Base-by-base conservation (phyloP, 2,329 filamentous ascomycete species). In the Cordyceps cateniannulata region DNA sequence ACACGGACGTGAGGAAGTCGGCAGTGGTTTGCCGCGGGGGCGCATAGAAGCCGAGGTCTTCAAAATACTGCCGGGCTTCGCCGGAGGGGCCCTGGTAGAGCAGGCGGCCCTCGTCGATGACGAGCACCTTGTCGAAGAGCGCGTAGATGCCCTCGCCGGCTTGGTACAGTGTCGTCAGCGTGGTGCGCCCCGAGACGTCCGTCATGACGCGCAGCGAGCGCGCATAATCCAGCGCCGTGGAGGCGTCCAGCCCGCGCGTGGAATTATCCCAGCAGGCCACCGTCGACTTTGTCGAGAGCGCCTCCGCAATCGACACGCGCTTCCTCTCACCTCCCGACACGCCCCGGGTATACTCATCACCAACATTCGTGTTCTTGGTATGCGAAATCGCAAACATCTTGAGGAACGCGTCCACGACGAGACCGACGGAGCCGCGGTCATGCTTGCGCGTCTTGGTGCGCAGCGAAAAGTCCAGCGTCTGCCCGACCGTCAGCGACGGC, bases 181-280 rank as follows among this genome's bases (percentile, higher is more conserved):
- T 78, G 2, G 77, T 77, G 8, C 86, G 82, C 65, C 90, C 85
- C 68, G 82, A 86, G 63, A 92, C 83, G 63, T 92, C 87, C 3
- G 90, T 93, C 84, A 92, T 89, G 62, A 87, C 81, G 16, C 86
- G 81, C 2, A 89, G 76, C 1, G 84, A 86, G 61, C 86, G 87
- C 10, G 86, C 88, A 66, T 90, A 93, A 68, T 93, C 89, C 5
- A 93, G 78, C 5, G 90, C 90, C 0, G 89, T 93, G 1, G 86
- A 89, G 1, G 89, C 87, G 69, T 95, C 90, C 0, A 93, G 77
- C n/a, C 90, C 90, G 52, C 90, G 80, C 0, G 89, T 93, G 0
- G 84, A 87, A 71, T 93, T 93, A 66, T 93, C 90, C 88, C 88
- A 93, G 64, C 86, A 87, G 38, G 89, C 85, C 1, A 93, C 86